phyloP scores from a whole-genome alignment of 345 rosid species.

The Microcos paniculata region DNA sequence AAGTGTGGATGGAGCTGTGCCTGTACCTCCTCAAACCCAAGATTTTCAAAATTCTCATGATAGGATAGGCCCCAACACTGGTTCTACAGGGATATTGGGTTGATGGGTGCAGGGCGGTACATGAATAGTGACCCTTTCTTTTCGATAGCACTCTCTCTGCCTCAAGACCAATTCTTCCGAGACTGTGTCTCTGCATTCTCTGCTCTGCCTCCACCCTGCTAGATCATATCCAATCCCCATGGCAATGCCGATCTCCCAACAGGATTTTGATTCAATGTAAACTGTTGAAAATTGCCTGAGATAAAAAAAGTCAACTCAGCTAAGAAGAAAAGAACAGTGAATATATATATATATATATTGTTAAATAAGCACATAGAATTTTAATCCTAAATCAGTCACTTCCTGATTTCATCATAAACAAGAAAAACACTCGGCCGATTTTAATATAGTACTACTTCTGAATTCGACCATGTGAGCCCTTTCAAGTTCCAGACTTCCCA shows the following conservation, averaged over 20 bases:
- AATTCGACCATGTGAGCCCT: background rate
- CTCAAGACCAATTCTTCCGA: background rate
- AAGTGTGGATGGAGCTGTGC: background rate
- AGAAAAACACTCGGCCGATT: too few relatives aligned
- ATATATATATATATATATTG: background rate
- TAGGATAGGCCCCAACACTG: constrained; percentile 1
- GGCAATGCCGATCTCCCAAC: background rate
- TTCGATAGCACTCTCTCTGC: background rate
- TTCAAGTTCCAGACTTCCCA: background rate
- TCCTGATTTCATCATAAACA: too few relatives aligned
- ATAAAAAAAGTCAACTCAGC: background rate
- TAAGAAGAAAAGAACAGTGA: background rate
- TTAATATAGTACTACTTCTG: background rate
- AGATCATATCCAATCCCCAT: background rate
- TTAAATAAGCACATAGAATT: background rate
- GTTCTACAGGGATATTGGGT: background rate
- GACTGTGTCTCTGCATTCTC: background rate
- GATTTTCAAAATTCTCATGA: background rate
- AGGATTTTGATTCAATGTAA: background rate
- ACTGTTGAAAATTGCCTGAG: background rate
- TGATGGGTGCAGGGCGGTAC: constrained; percentile 3
- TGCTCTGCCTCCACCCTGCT: background rate
- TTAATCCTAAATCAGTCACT: background rate
- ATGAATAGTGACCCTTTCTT: background rate
- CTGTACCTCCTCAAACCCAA: background rate